A percentile compares a stretch with the other conserved stretches of the same genome.
Conservation (phyloP, 2,329 filamentous ascomycete species). For the Pseudophaeomoniella oleicola region DNA sequence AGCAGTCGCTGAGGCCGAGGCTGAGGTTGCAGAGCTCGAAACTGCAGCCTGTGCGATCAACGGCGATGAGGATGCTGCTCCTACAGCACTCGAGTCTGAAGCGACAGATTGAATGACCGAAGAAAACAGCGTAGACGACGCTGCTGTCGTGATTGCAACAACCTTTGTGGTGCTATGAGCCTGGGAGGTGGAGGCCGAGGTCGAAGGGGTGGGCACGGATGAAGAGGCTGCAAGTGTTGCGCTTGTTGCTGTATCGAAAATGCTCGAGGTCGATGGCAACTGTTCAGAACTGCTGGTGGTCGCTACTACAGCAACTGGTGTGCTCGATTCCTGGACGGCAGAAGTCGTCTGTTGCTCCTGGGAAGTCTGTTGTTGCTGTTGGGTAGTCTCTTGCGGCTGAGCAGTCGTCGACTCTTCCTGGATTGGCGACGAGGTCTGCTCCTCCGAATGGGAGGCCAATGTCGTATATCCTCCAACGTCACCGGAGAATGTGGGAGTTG, state of each 20-base stretch:
- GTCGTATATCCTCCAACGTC: constrained; percentile 34
- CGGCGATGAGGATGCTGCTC: constrained; percentile 10
- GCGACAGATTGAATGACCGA: constrained; percentile 16
- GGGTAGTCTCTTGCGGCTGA: background rate
- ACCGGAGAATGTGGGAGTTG: constrained; percentile 36
- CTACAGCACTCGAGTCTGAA: constrained; percentile 13
- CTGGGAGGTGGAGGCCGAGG: background rate
- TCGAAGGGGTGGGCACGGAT: background rate
- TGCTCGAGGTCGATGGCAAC: background rate
- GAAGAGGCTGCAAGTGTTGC: background rate
- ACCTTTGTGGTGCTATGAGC: constrained; percentile 4
- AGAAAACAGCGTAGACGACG: constrained; percentile 11
- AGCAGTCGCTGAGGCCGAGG: constrained; percentile 5
- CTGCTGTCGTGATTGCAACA: constrained; percentile 3
- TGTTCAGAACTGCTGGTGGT: background rate
- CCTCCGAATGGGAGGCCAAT: constrained; percentile 5
- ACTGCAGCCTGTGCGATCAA: too few relatives aligned
- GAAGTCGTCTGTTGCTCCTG: background rate
- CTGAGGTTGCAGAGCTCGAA: constrained; percentile 6
- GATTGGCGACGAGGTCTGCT: constrained; percentile 2
- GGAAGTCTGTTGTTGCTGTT: background rate
- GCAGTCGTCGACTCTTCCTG: constrained; percentile 2
- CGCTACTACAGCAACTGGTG: background rate
- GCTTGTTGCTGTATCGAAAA: too few relatives aligned
- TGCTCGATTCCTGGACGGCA: background rate